Conservation (phyloP, 495 filamentous ascomycete genomes). For the Xylaria intraflava region DNA sequence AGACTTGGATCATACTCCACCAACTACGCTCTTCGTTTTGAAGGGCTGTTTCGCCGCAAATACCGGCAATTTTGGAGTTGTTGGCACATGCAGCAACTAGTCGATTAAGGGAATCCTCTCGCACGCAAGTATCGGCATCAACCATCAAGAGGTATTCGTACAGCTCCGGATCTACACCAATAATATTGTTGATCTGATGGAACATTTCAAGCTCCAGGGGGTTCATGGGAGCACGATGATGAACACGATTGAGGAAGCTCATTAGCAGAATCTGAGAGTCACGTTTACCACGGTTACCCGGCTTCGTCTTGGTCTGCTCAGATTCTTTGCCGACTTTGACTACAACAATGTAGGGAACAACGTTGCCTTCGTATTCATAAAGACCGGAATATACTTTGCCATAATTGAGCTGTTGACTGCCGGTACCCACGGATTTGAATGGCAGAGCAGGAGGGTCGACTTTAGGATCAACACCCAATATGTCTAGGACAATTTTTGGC, state of each 20-base stretch:
- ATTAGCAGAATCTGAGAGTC: slow-evolving; percentile 83
- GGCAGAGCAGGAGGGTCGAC: slow-evolving; percentile 89
- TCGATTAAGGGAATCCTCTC: slow-evolving; percentile 85
- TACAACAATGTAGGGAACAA: slow-evolving; percentile 91
- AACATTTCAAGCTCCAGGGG: slow-evolving; percentile 96
- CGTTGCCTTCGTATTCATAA: slow-evolving; percentile 95
- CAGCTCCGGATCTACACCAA: slow-evolving; percentile 92
- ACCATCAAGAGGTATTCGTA: slow-evolving; percentile 98
- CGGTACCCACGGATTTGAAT: slow-evolving; percentile 84
- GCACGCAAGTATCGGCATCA: slow-evolving; percentile 93
- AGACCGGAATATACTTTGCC: slow-evolving; percentile 98
- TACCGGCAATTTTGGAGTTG: slow-evolving; percentile 92
- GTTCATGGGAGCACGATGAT: slow-evolving; percentile 87
- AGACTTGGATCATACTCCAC: slow-evolving; percentile 99
- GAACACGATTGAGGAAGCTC: slow-evolving; percentile 94
- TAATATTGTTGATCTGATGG: slow-evolving; percentile 98
- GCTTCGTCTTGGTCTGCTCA: slow-evolving; percentile 84
- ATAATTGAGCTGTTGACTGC: slow-evolving; percentile 92
- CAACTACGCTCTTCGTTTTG: slow-evolving; percentile 90
- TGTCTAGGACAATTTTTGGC: slow-evolving; percentile 94
- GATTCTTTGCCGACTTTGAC: slow-evolving; percentile 97
- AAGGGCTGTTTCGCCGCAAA: slow-evolving; percentile 94
- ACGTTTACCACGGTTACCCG: slow-evolving; percentile 96
- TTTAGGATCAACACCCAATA: slow-evolving; percentile 94
- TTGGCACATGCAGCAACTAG: slow-evolving; percentile 90